These are phyloP conservation scores for Albifimbria verrucaria DNA, from an alignment of 2,329 filamentous ascomycete species.

Conservation along the genomic window DNA sequence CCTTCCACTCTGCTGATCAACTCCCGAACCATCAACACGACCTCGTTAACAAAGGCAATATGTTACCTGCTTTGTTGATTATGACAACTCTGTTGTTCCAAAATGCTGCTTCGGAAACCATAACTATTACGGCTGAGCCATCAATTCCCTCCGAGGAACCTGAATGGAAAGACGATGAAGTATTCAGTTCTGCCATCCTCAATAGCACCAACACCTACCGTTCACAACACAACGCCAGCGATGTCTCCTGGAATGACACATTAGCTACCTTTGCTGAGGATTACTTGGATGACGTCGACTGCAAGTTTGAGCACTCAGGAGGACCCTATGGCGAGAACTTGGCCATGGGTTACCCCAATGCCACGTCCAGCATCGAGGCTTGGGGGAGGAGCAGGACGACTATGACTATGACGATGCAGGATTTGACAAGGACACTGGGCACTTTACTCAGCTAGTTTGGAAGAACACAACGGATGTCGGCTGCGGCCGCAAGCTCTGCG, in stretches of 20 bases:
- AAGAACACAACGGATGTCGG: conserved; percentile 58
- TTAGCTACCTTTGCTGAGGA: conserved; percentile 51
- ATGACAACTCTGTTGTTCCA: not conserved
- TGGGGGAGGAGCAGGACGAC: conserved; percentile 55
- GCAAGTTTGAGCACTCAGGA: conserved; percentile 53
- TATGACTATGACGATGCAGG: conserved; percentile 58
- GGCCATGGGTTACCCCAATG: conserved; percentile 62
- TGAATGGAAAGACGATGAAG: conserved; percentile 20
- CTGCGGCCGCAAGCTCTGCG: conserved; percentile 45
- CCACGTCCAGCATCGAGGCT: conserved; percentile 54
- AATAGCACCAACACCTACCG: conserved; percentile 67
- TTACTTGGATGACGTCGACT: conserved; percentile 42
- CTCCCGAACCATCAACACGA: not conserved
- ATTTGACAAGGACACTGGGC: conserved; percentile 60
- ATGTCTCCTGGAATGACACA: conserved; percentile 62
- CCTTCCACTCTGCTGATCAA: too few relatives aligned
- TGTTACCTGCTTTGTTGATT: not conserved
- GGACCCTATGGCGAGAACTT: conserved; percentile 74
- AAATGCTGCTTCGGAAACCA: conserved; percentile 2
- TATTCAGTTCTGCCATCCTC: conserved; percentile 55
- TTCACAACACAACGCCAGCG: conserved; percentile 54
- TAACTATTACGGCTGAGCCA: conserved; percentile 30
- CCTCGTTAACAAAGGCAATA: not conserved
- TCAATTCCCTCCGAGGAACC: conserved; percentile 33
- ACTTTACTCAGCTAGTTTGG: conserved; percentile 75